Percentiles rank a stretch among this genome's conserved stretches.
Evolutionary conservation across 2,329 filamentous ascomycete genomes (phyloP).

Genomic region (Bisporella sp.): DNA sequence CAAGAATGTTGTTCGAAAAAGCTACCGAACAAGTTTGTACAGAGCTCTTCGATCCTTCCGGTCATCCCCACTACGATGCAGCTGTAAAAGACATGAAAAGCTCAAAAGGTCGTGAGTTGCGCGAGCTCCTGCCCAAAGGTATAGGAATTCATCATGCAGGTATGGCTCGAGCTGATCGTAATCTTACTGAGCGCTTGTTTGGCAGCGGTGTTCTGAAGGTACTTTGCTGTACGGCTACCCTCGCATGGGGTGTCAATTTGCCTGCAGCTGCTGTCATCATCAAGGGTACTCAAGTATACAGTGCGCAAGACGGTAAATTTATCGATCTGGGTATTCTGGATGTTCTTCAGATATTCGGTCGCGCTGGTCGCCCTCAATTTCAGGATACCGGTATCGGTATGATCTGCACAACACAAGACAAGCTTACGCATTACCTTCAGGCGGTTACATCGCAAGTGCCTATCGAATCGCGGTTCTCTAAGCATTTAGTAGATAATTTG

Average conservation of each 20-base stretch:
- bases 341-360: slow-evolving; percentile 96
- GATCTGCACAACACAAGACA: slow-evolving; percentile 95
- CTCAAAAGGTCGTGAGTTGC: slow-evolving; percentile 75
- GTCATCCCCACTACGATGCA: slow-evolving; percentile 71
- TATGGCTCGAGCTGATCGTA: slow-evolving; percentile 89
- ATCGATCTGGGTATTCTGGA: slow-evolving; percentile 94
- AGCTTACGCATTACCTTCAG: slow-evolving; percentile 80
- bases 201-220: slow-evolving; percentile 90
- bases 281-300: slow-evolving; percentile 69
- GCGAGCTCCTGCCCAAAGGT: slow-evolving; percentile 84
- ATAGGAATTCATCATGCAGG: slow-evolving; percentile 95
- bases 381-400: slow-evolving; percentile 97
- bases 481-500: slow-evolving; percentile 90
- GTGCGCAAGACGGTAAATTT: slow-evolving; percentile 92
- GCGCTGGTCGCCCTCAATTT: slow-evolving; percentile 94
- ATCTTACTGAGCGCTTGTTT: slow-evolving; percentile 92
- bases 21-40: slow-evolving; percentile 72
- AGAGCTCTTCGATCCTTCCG: slow-evolving; percentile 75
- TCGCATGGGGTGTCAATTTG: slow-evolving; percentile 98
- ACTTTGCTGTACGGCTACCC: slow-evolving; percentile 93
- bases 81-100: slow-evolving; percentile 80
- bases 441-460: slow-evolving; percentile 94
- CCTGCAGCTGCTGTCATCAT: slow-evolving; percentile 95
- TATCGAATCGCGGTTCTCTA: slow-evolving; percentile 93
- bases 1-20: slow-evolving; percentile 78